Base-by-base conservation (phyloP, 129 eudicot genomes). In the Lactuca saligna region DNA sequence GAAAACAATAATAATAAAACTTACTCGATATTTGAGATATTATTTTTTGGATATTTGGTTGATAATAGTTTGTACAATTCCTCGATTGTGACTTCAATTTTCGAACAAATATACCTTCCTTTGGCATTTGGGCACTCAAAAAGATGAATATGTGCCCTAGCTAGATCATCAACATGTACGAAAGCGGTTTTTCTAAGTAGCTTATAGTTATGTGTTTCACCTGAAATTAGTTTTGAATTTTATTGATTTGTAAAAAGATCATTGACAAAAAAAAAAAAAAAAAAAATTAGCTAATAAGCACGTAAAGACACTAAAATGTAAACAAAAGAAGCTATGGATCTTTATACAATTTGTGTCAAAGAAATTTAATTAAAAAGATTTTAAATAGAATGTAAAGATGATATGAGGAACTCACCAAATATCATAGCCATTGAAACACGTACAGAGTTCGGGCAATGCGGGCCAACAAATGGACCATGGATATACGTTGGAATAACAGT, bases 21-120 rank as follows among this genome's bases (percentile, higher is more conserved):
- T 81, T 57, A 86, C 94, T 82, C 78, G 17, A 70, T 41, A 20
- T 20, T 61, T 7, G 86, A 84, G 38, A 82, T 68, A 20, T 76
- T 74, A 25, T 69, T 80, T 68, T 80, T 79, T 5, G 82, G 82
- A 55, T 87, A 84, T 70, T 51, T 79, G 14, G 69, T 53, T 2
- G 87, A 82, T 7, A 87, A 75, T 37, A 81, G 66, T 7, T 54
- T 17, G 7, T 72, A 17, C 41, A 87, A 42, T 31, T 82, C 57
- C 17, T 78, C 39, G 4, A 79, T 42, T 16, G 87, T 82, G 29
- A 77, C 63, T 20, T 66, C 79, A 33, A 67, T 8, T 12, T 70
- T 61, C 3, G 87, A 79, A 68, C 95, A 87, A 58, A 87, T 73
- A 78, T 81, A 87, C 64, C 90, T 70, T 49, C 95, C 90, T 66